Evolutionary conservation across 352 stramenopile species (phyloP).

Genomic region (Pythium plurisporium): DNA sequence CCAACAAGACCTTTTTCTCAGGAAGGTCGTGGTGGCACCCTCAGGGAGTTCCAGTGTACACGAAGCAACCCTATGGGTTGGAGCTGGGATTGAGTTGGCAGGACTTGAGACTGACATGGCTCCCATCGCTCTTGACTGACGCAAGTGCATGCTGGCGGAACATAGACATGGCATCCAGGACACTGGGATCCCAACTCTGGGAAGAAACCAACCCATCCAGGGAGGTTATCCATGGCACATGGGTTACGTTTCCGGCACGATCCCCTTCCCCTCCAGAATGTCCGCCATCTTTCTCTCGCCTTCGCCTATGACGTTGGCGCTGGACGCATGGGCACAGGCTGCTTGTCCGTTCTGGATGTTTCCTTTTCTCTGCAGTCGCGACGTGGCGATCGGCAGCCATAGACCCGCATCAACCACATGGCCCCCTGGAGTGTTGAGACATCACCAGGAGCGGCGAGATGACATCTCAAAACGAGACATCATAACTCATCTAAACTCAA

Average conservation of each 20-base stretch:
- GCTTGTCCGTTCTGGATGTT: slow-evolving; percentile 18
- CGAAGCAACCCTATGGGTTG: too few species aligned
- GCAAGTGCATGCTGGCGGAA: background rate
- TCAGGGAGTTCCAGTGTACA: too few species aligned
- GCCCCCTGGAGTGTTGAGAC: slow-evolving; percentile 13
- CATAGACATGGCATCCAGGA: background rate
- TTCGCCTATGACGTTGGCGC: background rate
- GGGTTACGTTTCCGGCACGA: background rate
- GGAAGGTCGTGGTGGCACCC: too few species aligned
- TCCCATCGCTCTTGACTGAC: too few species aligned
- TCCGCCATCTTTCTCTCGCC: background rate
- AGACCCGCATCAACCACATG: slow-evolving; percentile 18
- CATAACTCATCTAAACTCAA: background rate
- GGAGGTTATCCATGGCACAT: background rate
- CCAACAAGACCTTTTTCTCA: too few species aligned
- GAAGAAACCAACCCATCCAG: background rate
- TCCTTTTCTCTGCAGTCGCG: slow-evolving; percentile 1
- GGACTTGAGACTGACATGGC: background rate
- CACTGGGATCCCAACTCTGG: too few species aligned
- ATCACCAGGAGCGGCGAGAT: background rate
- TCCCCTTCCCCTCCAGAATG: slow-evolving; percentile 5
- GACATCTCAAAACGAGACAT: background rate
- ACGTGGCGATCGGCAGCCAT: background rate
- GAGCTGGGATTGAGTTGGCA: too few species aligned
- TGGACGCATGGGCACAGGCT: slow-evolving; percentile 5